Conservation (phyloP, 192 early-diverging fungal genomes). For the Allomyces arbusculus region DNA sequence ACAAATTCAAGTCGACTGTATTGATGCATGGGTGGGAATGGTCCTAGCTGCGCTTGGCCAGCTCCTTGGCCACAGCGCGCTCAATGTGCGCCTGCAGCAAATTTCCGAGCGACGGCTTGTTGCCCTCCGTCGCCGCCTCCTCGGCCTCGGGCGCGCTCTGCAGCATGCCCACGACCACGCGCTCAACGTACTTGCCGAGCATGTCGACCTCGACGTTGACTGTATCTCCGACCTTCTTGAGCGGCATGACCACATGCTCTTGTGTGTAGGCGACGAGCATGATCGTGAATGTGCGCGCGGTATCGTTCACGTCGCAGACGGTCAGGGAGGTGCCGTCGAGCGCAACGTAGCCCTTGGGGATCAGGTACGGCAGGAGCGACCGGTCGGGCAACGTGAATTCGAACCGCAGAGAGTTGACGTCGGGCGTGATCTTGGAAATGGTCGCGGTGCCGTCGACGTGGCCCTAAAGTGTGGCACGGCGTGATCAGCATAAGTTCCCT, state of each 20-base stretch:
- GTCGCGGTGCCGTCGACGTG: conserved; percentile 77
- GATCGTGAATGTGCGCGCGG: conserved; percentile 54
- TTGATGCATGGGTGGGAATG: too few relatives aligned
- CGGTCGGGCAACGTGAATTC: conserved; percentile 32
- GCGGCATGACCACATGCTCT: conserved; percentile 55
- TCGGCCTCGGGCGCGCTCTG: neutral
- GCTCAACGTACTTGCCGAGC: conserved; percentile 89
- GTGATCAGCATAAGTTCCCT: neutral
- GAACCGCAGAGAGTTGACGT: conserved; percentile 70
- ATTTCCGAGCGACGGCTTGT: neutral
- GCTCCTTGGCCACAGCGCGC: neutral
- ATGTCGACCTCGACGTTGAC: conserved; percentile 97
- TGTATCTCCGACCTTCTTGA: conserved; percentile 40
- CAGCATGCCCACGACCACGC: conserved; percentile 39
- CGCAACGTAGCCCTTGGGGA: conserved; percentile 87
- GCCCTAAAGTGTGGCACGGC: conserved; percentile 22
- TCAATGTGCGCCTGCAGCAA: neutral
- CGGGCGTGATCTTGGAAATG: conserved; percentile 53
- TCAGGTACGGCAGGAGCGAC: conserved; percentile 57
- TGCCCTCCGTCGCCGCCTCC: neutral
- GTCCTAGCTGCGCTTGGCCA: neutral
- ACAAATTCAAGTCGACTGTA: too few relatives aligned
- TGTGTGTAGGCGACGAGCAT: conserved; percentile 96
- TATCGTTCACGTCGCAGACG: conserved; percentile 66
- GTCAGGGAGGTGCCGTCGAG: conserved; percentile 92